Evolutionary conservation across 2,329 filamentous ascomycete genomes (phyloP), one percentile per base, ranked within the genome.

Genomic region (Stemphylium beticola): DNA sequence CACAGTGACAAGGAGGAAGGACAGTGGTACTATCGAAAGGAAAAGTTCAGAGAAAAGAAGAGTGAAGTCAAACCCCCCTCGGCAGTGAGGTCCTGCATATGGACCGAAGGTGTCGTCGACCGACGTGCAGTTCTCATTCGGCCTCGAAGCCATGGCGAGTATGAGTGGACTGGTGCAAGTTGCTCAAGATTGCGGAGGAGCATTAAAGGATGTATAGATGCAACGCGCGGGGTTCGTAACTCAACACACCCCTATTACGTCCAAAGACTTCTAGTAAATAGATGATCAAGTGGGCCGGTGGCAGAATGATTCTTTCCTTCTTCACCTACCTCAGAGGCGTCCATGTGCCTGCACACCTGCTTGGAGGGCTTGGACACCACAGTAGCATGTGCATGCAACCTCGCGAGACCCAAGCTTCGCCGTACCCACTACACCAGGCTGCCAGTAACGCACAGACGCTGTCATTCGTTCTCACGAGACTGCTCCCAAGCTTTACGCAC

Each of bases 31-130:
- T 34, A 76, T 67, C 0, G 68, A 71, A 22, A 77, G 63, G 32
- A 76, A 60, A 9, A 67, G 43, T 22, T 75, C 67, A 39, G 75
- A 71, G 50, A 77, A 77, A 11, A 73, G 61, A 24, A 76, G 55
- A 14, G 74, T 75, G 39, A 77, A 76, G 39, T 76, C 74, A 43
- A 77, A 77, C 4, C 67, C 68, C 43, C 71, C 72, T 47, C 74
- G 68, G 60, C 71, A 74, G 17, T 57, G 4, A 22, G 47, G 45
- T 18, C 68, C 71, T 46, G 68, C 71, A 32, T 64, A 72, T 5
- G 72, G 72, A 38, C 72, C 71, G 36, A 74, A 69, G 12, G 62
- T 71, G 44, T 70, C 57, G 61, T 74, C 72, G 26, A 71, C 56
- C 24, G 54, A 55, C 15, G 58, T 54, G 60, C 68, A 71, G 26